Evolutionary conservation across 257 asterid species (phyloP).

Genomic region (Solanum appendiculatum): DNA sequence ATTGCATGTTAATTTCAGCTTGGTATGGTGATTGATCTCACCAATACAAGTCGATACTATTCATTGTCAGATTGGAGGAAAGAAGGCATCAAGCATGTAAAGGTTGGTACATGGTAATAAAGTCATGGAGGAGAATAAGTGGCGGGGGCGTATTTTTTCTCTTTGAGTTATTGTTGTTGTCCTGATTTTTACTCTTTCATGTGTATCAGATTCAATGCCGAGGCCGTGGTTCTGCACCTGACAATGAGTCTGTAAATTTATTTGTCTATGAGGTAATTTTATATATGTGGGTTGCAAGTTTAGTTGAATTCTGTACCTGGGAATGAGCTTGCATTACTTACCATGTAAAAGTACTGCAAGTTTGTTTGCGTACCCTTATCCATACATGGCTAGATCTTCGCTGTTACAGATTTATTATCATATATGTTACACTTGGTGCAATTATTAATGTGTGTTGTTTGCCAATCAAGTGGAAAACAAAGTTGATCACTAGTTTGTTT

Average conservation of each 20-base stretch:
- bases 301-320: not conserved
- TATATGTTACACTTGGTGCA: not conserved
- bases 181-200: not conserved
- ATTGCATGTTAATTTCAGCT: constrained; percentile 41
- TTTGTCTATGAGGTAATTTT: constrained; percentile 76
- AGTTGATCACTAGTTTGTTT: not conserved
- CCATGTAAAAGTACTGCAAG: not conserved
- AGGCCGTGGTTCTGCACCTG: constrained; percentile 98
- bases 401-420: not conserved
- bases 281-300: not conserved
- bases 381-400: not conserved
- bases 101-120: constrained; percentile 39
- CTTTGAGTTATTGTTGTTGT: not conserved
- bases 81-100: constrained; percentile 86
- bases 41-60: constrained; percentile 87
- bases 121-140: not conserved
- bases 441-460: not conserved
- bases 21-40: constrained; percentile 95
- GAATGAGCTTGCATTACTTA: not conserved
- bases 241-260: constrained; percentile 72
- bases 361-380: constrained; percentile 1
- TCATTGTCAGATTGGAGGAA: constrained; percentile 53
- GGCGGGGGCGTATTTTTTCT: not conserved
- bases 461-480: not conserved
- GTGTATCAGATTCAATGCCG: constrained; percentile 74